Evolutionary conservation across 192 early-diverging fungal species (phyloP).

Genomic region (Podila clonocystis): DNA sequence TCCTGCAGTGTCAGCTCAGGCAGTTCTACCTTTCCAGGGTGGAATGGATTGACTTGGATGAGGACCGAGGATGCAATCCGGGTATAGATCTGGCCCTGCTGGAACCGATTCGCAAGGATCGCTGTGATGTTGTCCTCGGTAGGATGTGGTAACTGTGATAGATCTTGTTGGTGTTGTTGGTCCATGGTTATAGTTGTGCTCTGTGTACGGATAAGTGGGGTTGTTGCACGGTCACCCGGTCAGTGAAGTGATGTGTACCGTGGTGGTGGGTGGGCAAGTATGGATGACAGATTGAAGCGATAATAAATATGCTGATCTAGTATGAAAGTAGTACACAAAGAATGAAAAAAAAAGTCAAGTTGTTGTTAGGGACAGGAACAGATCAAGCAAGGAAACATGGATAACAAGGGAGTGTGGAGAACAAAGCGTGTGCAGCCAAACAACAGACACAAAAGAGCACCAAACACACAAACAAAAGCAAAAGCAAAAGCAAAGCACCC

Average conservation of each 20-base stretch:
- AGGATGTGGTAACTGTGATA: slow-evolving; percentile 32
- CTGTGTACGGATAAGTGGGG: too few species aligned
- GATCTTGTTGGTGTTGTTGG: slow-evolving; percentile 33
- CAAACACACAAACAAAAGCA: too few species aligned
- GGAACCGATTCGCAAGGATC: slow-evolving; percentile 62
- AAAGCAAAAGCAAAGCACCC: too few species aligned
- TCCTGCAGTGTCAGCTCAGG: slow-evolving; percentile 72
- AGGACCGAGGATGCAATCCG: slow-evolving; percentile 74
- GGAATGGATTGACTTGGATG: slow-evolving; percentile 74
- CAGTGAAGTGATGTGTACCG: background rate
- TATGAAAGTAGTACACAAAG: background rate
- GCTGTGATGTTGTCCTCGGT: slow-evolving; percentile 53
- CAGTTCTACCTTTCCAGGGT: slow-evolving; percentile 62
- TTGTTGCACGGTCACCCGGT: too few species aligned
- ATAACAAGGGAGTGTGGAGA: background rate
- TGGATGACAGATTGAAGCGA: background rate
- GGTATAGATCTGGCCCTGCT: slow-evolving; percentile 71
- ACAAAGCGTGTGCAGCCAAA: background rate
- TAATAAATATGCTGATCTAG: background rate
- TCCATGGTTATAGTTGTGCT: slow-evolving; percentile 1
- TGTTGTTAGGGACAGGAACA: background rate
- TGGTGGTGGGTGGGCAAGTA: background rate
- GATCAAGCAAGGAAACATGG: background rate
- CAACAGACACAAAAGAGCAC: background rate
- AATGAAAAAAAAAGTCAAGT: background rate